Evolutionary conservation across 164 flowering plant species (phyloP).

Genomic region (Tetrastigma voinierianum): DNA sequence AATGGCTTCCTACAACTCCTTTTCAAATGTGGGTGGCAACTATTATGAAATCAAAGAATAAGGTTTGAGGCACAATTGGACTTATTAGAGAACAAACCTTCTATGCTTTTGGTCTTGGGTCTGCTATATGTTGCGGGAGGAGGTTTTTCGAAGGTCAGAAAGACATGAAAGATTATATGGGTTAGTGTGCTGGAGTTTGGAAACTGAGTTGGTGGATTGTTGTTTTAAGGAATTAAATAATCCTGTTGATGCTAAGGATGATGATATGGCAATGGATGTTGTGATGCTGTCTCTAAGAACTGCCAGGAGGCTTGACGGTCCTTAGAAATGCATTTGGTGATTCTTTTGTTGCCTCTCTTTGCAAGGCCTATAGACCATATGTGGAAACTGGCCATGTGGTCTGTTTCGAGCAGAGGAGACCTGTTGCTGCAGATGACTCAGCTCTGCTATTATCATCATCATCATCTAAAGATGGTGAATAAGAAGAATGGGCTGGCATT

Average conservation of each 20-base stretch:
- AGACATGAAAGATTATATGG: slow-evolving; percentile 58
- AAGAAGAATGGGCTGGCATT: slow-evolving; percentile 26
- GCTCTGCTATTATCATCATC: no score
- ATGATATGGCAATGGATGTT: slow-evolving; percentile 73
- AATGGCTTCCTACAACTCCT: slow-evolving; percentile 59
- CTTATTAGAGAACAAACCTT: slow-evolving; percentile 80
- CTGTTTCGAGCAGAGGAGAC: slow-evolving; percentile 48
- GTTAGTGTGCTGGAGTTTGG: slow-evolving; percentile 65
- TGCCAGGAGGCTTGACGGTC: slow-evolving; percentile 65
- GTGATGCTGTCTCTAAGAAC: slow-evolving; percentile 89
- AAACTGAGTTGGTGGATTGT: slow-evolving; percentile 32
- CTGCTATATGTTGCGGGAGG: slow-evolving; percentile 64
- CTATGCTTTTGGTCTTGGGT: slow-evolving; percentile 87
- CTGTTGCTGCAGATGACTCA: slow-evolving; percentile 38
- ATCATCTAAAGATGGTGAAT: slow-evolving; percentile 20
- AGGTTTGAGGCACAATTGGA: slow-evolving; percentile 72
- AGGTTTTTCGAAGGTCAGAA: slow-evolving; percentile 90
- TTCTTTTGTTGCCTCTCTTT: slow-evolving; percentile 41
- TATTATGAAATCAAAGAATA: slow-evolving; percentile 87
- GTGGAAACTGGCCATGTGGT: slow-evolving; percentile 82
- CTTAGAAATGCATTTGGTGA: slow-evolving; percentile 62
- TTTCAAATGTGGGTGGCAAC: slow-evolving; percentile 58
- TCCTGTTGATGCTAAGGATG: slow-evolving; percentile 39
- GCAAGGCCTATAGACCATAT: slow-evolving; percentile 53
- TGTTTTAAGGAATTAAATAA: no score